These are phyloP conservation scores for Hanseniaspora hatyaiensis DNA, from an alignment of 805 yeast species.

Conservation along the genomic window DNA sequence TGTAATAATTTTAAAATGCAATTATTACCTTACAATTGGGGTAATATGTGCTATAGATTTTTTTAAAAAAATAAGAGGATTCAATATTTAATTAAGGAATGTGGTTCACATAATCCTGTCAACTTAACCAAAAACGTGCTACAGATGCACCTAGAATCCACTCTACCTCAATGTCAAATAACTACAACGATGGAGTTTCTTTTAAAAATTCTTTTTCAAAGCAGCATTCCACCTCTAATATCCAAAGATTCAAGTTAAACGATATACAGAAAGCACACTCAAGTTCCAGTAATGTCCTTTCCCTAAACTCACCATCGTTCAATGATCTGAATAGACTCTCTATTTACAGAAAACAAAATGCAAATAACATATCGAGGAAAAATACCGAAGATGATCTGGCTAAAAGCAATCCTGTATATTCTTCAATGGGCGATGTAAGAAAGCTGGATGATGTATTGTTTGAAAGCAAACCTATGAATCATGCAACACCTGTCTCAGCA, in stretches of 20 bases:
- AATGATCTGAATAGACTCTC: slow-evolving; percentile 2
- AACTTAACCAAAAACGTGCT: too few relatives aligned
- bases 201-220: too few relatives aligned
- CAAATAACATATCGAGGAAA: not conserved
- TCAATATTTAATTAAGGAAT: too few relatives aligned
- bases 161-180: too few relatives aligned
- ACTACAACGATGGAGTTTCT: too few relatives aligned
- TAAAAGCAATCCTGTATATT: not conserved
- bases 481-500: too few relatives aligned
- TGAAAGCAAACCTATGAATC: not conserved
- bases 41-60: too few relatives aligned
- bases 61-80: too few relatives aligned
- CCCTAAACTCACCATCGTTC: slow-evolving; percentile 2
- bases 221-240: not conserved
- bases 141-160: too few relatives aligned
- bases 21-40: too few relatives aligned
- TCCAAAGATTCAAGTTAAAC: slow-evolving; percentile 7
- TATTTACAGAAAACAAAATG: not conserved
- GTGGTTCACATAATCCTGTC: too few relatives aligned
- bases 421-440: slow-evolving; percentile 9
- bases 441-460: not conserved
- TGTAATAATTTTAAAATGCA: not conserved
- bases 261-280: not conserved
- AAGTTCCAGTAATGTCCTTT: not conserved
- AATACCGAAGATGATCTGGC: not conserved